Percentiles rank a stretch among this genome's conserved stretches.
These are phyloP conservation scores for Fraxinus nigra DNA, from an alignment of 305 asterid genomes.

Conservation along the genomic window DNA sequence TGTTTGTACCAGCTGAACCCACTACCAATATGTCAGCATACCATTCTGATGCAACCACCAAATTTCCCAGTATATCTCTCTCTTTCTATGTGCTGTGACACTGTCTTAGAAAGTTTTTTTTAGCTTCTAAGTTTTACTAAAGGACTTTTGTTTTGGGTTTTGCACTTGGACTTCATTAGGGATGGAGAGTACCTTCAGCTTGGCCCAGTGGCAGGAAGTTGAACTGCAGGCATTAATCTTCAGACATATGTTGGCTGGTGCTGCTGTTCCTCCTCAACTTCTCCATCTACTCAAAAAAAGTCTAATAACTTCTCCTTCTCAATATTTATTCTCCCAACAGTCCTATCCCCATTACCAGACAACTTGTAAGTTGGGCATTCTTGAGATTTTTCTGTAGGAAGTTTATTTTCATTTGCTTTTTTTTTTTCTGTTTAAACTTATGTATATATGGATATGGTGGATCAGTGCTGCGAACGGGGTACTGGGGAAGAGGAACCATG, in stretches of 20 bases:
- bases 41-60: conserved; percentile 39
- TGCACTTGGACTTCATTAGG: conserved; percentile 27
- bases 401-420: not conserved
- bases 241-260: conserved; percentile 77
- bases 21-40: conserved; percentile 44
- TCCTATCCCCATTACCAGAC: conserved; percentile 52
- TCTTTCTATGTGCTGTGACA: conserved; percentile 19
- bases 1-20: conserved; percentile 63
- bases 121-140: conserved; percentile 14
- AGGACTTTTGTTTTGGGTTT: not conserved
- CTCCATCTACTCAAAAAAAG: conserved; percentile 75
- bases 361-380: conserved; percentile 44
- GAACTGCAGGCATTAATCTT: conserved; percentile 80
- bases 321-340: conserved; percentile 40
- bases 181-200: conserved; percentile 70
- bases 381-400: not conserved
- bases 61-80: conserved; percentile 39
- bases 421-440: not conserved
- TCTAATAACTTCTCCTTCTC: conserved; percentile 39
- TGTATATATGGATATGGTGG: conserved; percentile 9
- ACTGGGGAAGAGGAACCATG: conserved; percentile 76
- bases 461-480: conserved; percentile 73
- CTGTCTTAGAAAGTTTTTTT: not conserved
- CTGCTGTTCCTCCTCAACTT: conserved; percentile 66
- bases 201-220: conserved; percentile 86